phyloP scores from a whole-genome alignment of 2,329 filamentous ascomycete genomes.

The Colletotrichum lentis region DNA sequence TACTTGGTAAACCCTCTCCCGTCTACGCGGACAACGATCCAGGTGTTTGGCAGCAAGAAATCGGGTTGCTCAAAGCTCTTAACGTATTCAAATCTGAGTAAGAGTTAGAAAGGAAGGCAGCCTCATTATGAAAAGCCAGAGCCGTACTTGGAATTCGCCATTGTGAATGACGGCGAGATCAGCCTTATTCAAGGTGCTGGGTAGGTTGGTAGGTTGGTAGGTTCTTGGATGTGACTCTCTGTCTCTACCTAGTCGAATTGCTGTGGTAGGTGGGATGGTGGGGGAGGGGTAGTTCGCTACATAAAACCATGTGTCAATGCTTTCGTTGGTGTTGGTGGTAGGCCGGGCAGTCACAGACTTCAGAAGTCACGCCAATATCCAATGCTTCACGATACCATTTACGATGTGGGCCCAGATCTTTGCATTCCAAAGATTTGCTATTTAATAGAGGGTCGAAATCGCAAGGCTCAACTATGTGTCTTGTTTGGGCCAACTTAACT shows the following conservation, averaged over 20 bases:
- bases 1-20: slow-evolving; percentile 95
- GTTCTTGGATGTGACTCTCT: slow-evolving; percentile 1
- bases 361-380: too few species aligned
- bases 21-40: slow-evolving; percentile 94
- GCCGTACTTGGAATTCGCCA: slow-evolving; percentile 65
- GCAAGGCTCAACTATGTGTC: not conserved
- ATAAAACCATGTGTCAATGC: not conserved
- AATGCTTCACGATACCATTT: not conserved
- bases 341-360: not conserved
- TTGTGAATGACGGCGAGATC: slow-evolving; percentile 41
- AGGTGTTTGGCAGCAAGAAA: slow-evolving; percentile 84
- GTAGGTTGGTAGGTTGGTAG: not conserved
- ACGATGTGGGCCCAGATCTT: not conserved
- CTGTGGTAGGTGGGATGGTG: slow-evolving; percentile 32
- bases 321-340: not conserved
- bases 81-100: slow-evolving; percentile 87
- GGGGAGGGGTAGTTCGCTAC: slow-evolving; percentile 35
- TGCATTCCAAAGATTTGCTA: not conserved
- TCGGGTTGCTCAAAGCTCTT: slow-evolving; percentile 87
- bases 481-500: not conserved
- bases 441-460: not conserved
- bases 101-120: not conserved
- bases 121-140: not conserved
- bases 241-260: not conserved
- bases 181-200: not conserved